Base-by-base conservation (phyloP, 2,329 filamentous ascomycete species). In the Fusarium sp. region DNA sequence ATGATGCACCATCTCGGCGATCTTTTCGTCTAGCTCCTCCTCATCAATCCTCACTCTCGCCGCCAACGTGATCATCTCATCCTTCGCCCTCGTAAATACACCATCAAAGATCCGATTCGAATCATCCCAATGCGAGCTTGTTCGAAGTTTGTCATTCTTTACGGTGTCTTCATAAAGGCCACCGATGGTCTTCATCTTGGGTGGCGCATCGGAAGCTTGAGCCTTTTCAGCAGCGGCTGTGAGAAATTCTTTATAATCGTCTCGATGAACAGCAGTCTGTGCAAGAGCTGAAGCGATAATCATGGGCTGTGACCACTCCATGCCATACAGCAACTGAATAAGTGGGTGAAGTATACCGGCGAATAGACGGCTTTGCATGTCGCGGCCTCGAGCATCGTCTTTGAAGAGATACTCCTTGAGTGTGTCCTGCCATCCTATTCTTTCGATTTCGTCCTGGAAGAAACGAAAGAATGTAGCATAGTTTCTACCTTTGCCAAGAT, bases 301-400 rank as follows among this genome's bases (percentile, higher is more conserved):
- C 41, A 92, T 92, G 4, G 93, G 93, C 78, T 97, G 94, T 15
- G 87, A 80, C 83, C 94, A 97, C 79, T 97, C 94, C 39, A 97
- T 79, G 9, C 93, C 94, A 78, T 94, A 97, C 54, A 94, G 93
- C 25, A 97, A 86, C 78, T 97, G 94, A 70, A 97, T 95, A 21
- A 96, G 83, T 4, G 94, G 94, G 77, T 77, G 71, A 19, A 75
- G 59, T 7, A 74, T 78, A 86, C 90, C 91, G 21, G 86, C 87
- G 77, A 89, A 94, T 77, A 95, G 83, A 23, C 94, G 86, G 4
- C 86, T 84, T 6, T 95, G 82, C 84, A 97, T 84, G 69, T 91
- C 90, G 42, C 94, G 89, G 9, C 91, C 90, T 46, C 86, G 82
- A 46, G 90, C 86, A 61, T 91, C 88, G 5, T 87, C 88, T 6